A percentile compares a stretch with the other conserved stretches of the same genome.
phyloP scores from a whole-genome alignment of 495 filamentous ascomycete species.

The Baudoinia panamericana region DNA sequence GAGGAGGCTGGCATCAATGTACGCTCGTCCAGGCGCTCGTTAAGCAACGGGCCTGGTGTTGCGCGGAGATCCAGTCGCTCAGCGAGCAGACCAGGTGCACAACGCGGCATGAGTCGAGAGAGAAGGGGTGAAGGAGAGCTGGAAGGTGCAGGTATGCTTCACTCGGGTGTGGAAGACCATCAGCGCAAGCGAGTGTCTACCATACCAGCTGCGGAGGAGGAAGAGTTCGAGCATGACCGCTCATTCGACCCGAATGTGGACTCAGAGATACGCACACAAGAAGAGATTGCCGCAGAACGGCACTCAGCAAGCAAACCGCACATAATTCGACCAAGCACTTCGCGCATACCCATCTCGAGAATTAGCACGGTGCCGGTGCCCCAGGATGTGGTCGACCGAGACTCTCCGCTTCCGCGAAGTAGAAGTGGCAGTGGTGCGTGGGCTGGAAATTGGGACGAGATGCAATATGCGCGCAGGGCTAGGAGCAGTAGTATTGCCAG shows the following conservation, averaged over 20 bases:
- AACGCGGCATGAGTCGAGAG: constrained; percentile 38
- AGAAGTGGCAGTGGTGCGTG: constrained; percentile 37
- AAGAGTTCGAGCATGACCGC: constrained; percentile 19
- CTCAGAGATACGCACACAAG: constrained; percentile 66
- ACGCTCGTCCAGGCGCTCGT: constrained; percentile 39
- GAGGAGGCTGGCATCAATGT: constrained; percentile 78
- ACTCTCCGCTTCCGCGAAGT: constrained; percentile 53
- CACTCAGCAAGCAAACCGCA: constrained; percentile 17
- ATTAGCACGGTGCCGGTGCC: constrained; percentile 65
- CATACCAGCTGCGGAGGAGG: constrained; percentile 33
- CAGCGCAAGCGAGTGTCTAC: constrained; percentile 29
- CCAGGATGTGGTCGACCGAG: constrained; percentile 53
- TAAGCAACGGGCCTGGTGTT: constrained; percentile 16
- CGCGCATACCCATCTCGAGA: constrained; percentile 74
- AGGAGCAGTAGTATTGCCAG: constrained; percentile 58
- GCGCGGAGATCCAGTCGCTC: constrained; percentile 38
- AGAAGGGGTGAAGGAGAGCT: background rate
- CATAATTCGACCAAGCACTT: constrained; percentile 35
- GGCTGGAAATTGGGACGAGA: constrained; percentile 48
- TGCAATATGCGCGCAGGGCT: constrained; percentile 49
- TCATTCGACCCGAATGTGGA: constrained; percentile 21
- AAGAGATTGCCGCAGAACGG: constrained; percentile 62
- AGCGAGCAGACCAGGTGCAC: constrained; percentile 32
- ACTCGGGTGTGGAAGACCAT: constrained; percentile 8
- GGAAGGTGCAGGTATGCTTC: background rate